Evolutionary conservation across 305 asterid genomes (phyloP).

Genomic region (Fraxinus sp.): DNA sequence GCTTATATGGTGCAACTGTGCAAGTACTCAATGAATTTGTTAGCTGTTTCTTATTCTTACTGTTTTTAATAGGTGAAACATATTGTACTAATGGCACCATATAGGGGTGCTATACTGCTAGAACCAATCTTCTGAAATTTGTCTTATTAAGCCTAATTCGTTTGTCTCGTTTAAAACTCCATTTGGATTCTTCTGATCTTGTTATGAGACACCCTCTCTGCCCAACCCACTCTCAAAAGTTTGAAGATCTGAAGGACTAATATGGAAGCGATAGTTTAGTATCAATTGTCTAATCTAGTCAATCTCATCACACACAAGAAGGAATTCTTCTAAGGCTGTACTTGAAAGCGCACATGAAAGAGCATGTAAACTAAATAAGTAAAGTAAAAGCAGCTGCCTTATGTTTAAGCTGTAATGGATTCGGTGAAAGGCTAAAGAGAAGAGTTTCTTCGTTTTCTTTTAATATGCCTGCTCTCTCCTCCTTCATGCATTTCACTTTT

Average conservation of each 20-base stretch:
- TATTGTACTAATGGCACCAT: not conserved
- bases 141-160: not conserved
- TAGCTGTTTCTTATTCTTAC: not conserved
- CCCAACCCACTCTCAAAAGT: not conserved
- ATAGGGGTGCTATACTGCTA: not conserved
- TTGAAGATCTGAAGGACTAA: not conserved
- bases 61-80: not conserved
- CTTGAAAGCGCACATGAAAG: not conserved
- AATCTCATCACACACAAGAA: not conserved
- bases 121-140: not conserved
- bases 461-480: not conserved
- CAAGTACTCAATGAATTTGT: not conserved
- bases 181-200: slow-evolving; percentile 1
- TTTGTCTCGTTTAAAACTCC: not conserved
- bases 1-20: not conserved
- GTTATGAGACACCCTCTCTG: not conserved
- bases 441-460: not conserved
- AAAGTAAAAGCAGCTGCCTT: not conserved
- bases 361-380: not conserved
- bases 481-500: not conserved
- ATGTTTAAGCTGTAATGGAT: not conserved
- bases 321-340: not conserved
- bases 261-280: not conserved
- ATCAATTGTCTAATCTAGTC: not conserved
- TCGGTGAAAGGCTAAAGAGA: not conserved